Conservation (phyloP, 371 early-diverging fungal species). For the Mortierella sp. region DNA sequence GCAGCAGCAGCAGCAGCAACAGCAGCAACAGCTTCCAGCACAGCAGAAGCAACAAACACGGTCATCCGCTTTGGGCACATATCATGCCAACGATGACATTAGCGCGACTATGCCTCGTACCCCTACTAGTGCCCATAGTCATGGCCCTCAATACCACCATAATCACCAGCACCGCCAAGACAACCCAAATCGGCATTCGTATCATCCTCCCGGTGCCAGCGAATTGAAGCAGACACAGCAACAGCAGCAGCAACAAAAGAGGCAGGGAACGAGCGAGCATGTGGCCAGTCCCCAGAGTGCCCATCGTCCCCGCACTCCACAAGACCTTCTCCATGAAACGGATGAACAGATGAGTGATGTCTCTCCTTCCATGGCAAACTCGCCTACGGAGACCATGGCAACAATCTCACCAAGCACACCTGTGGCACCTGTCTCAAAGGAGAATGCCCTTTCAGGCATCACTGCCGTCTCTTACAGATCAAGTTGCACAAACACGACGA, state of each 20-base stretch:
- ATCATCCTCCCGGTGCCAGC: slow-evolving; percentile 30
- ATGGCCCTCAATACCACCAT: neutral
- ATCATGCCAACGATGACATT: slow-evolving; percentile 40
- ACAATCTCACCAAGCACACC: slow-evolving; percentile 47
- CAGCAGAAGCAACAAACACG: slow-evolving; percentile 13
- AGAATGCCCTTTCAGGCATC: slow-evolving; percentile 21
- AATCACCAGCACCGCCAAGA: slow-evolving; percentile 8
- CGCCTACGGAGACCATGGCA: slow-evolving; percentile 47
- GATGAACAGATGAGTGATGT: slow-evolving; percentile 47
- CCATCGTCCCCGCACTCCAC: slow-evolving; percentile 1
- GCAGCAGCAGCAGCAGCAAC: slow-evolving; percentile 21
- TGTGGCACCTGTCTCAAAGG: slow-evolving; percentile 12
- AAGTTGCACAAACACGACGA: too few species aligned
- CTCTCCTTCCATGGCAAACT: slow-evolving; percentile 34
- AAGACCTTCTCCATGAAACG: slow-evolving; percentile 15
- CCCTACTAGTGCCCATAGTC: neutral
- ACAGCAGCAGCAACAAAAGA: slow-evolving; percentile 5
- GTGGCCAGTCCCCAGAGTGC: neutral
- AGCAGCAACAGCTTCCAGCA: too few species aligned
- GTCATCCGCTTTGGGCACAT: slow-evolving; percentile 22
- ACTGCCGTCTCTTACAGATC: slow-evolving; percentile 3
- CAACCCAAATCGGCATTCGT: slow-evolving; percentile 35
- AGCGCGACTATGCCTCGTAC: slow-evolving; percentile 26
- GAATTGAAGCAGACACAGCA: slow-evolving; percentile 10
- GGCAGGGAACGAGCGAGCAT: neutral